Conservation (phyloP, 2,329 filamentous ascomycete genomes). For the Alternaria solani region DNA sequence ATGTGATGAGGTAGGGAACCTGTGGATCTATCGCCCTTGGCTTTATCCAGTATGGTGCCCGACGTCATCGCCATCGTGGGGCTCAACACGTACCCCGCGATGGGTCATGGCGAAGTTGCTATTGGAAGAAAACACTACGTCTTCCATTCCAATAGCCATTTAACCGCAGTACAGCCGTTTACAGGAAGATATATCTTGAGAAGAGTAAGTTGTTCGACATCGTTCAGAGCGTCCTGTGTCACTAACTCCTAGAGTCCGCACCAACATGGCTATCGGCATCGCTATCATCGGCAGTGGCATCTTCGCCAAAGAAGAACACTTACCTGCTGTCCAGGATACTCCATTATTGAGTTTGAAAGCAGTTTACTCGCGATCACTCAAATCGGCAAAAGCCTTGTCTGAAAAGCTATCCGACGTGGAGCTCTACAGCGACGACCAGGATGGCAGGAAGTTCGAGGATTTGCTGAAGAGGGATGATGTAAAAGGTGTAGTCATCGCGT, state of each 20-base stretch:
- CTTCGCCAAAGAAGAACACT: conserved; percentile 67
- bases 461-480: conserved; percentile 65
- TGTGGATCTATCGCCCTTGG: conserved; percentile 19
- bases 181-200: conserved; percentile 1
- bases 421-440: conserved; percentile 66
- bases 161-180: conserved; percentile 25
- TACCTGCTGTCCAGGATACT: conserved; percentile 68
- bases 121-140: conserved; percentile 15
- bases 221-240: background rate
- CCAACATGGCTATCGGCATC: conserved; percentile 56
- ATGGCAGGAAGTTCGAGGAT: conserved; percentile 59
- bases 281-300: conserved; percentile 71
- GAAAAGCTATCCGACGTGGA: conserved; percentile 56
- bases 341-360: conserved; percentile 66
- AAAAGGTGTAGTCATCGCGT: conserved; percentile 64
- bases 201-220: background rate
- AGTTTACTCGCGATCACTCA: conserved; percentile 70
- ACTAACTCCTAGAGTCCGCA: background rate
- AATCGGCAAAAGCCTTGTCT: conserved; percentile 59
- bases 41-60: conserved; percentile 24
- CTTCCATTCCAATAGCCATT: conserved; percentile 22
- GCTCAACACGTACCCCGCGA: conserved; percentile 19
- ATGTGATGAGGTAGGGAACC: conserved; percentile 1
- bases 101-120: conserved; percentile 3
- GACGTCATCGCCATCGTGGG: conserved; percentile 28